Percentiles rank a stretch among this genome's conserved stretches.
phyloP scores from a whole-genome alignment of 164 flowering plant species.

The Liquidambar formosana region DNA sequence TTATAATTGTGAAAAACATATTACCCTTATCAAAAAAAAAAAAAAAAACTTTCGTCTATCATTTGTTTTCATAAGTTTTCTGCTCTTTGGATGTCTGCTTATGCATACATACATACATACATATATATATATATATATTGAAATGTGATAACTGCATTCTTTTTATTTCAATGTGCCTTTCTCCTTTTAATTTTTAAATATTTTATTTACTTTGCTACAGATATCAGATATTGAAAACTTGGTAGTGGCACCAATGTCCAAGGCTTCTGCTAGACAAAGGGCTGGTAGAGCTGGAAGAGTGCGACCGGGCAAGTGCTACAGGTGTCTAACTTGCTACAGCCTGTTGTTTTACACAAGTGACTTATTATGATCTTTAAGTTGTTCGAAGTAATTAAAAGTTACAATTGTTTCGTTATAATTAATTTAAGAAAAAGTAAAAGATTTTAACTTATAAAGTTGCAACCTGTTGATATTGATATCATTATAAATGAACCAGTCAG shows the following conservation, averaged over 20 bases:
- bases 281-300: constrained; percentile 99
- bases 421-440: background rate
- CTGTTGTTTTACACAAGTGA: background rate
- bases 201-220: constrained; percentile 31
- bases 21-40: background rate
- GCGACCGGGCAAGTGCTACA: constrained; percentile 94
- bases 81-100: background rate
- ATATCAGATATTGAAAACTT: constrained; percentile 89
- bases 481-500: too few relatives aligned
- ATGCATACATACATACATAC: too few relatives aligned
- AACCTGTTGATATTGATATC: background rate
- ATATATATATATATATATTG: too few relatives aligned
- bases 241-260: constrained; percentile 91
- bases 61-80: background rate
- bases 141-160: background rate
- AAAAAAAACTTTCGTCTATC: background rate
- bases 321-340: constrained; percentile 41
- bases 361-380: background rate
- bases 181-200: background rate
- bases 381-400: background rate
- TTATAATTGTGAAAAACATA: background rate
- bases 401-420: background rate
- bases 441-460: background rate
- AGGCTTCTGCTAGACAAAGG: constrained; percentile 96
- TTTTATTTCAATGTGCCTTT: background rate